Conservation (phyloP, 2,329 filamentous ascomycete genomes). For the Fusarium sambucinum region DNA sequence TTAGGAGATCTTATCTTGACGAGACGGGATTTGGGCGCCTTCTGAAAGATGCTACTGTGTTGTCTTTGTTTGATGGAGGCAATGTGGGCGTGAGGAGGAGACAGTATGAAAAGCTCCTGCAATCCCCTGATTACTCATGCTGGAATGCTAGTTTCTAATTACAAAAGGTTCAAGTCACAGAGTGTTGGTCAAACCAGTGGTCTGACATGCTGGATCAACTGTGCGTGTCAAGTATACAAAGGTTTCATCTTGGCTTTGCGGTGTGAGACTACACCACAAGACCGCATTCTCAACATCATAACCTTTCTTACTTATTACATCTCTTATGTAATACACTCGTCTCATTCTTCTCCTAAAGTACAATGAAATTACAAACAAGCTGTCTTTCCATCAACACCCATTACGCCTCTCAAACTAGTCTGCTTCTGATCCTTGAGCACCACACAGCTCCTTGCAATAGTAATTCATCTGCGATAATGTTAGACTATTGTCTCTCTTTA, state of each 20-base stretch:
- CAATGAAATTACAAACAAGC: too few relatives aligned
- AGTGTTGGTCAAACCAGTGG: neutral
- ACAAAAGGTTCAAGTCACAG: fast-evolving
- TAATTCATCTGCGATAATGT: neutral
- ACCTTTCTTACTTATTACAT: neutral
- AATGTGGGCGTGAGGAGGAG: conserved; percentile 10
- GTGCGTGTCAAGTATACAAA: too few relatives aligned
- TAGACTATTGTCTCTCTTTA: neutral
- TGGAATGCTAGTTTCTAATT: conserved; percentile 2
- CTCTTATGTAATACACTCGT: neutral
- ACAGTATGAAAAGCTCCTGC: conserved; percentile 8
- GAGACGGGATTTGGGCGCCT: neutral
- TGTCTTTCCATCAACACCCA: neutral
- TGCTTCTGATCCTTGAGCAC: neutral
- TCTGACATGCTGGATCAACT: neutral
- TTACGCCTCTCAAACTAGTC: neutral
- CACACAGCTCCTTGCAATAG: neutral
- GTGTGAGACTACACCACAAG: neutral
- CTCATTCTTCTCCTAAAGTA: neutral
- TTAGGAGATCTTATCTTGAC: neutral
- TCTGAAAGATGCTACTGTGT: conserved; percentile 9
- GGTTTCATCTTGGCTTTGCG: neutral
- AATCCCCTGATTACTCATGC: neutral
- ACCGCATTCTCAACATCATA: neutral
- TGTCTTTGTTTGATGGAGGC: conserved; percentile 19